These are phyloP conservation scores for Sarocladium kiliense DNA, from an alignment of 2,329 filamentous ascomycete species.

Conservation along the genomic window DNA sequence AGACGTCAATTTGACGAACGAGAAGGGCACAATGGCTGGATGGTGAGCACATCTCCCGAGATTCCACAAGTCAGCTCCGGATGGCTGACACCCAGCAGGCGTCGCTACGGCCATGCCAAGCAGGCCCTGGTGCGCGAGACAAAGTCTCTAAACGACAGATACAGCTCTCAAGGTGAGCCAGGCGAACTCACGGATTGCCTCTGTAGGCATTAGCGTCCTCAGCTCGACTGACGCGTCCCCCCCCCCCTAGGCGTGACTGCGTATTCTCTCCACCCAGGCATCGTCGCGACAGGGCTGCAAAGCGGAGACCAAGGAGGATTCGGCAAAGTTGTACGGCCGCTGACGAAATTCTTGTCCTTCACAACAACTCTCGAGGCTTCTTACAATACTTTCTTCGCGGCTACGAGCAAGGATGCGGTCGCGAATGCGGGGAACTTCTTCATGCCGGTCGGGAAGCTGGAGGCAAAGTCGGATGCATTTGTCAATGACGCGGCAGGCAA, in stretches of 20 bases:
- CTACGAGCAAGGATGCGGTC: conserved; percentile 14
- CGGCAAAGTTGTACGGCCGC: conserved; percentile 13
- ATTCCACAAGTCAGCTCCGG: not conserved
- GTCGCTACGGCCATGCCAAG: conserved; percentile 11
- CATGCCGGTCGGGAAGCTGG: conserved; percentile 16
- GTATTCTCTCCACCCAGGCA: conserved; percentile 18
- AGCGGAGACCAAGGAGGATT: conserved; percentile 13
- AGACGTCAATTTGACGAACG: conserved; percentile 17
- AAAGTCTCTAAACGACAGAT: conserved; percentile 16
- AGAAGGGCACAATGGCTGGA: conserved; percentile 14
- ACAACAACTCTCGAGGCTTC: conserved; percentile 16
- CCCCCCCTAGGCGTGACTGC: conserved; percentile 18
- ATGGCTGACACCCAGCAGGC: not conserved
- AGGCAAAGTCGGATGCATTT: conserved; percentile 15
- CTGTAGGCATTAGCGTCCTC: not conserved
- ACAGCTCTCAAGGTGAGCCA: conserved; percentile 8
- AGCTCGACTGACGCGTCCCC: not conserved
- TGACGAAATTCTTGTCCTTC: conserved; percentile 13
- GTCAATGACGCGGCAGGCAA: conserved; percentile 15
- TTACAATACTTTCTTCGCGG: conserved; percentile 18
- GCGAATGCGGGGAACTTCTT: conserved; percentile 13
- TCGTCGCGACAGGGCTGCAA: conserved; percentile 18
- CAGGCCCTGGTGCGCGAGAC: conserved; percentile 10
- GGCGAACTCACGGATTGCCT: not conserved
- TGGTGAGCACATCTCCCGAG: too few relatives aligned